phyloP scores from a whole-genome alignment of 768 basidiomycete genomes.

The Suillus ampliporus region DNA sequence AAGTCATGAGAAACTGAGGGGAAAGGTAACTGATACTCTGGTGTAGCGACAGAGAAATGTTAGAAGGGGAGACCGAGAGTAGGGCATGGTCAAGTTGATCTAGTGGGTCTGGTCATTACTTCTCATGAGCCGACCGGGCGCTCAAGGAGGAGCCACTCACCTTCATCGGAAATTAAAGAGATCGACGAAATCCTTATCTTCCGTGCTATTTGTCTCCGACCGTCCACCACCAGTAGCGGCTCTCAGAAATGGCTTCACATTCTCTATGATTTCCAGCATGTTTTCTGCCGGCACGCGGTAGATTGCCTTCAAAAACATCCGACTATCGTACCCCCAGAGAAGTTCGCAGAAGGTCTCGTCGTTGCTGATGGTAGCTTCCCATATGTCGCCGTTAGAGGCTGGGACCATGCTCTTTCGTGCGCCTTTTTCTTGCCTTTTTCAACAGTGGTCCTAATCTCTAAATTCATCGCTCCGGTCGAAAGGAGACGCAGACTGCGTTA shows the following conservation, averaged over 20 bases:
- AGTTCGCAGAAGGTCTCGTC: not conserved
- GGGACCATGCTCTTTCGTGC: not conserved
- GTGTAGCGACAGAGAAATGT: not conserved
- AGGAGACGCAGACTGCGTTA: not conserved
- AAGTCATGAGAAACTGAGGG: no score
- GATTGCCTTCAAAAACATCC: conserved; percentile 2
- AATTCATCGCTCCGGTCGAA: not conserved
- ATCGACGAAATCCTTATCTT: not conserved
- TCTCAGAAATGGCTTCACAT: not conserved
- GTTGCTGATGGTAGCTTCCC: not conserved
- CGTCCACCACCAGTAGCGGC: not conserved
- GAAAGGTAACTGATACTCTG: not conserved
- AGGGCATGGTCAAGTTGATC: not conserved
- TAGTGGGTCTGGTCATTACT: not conserved
- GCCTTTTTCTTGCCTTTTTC: not conserved
- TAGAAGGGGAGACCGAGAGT: not conserved
- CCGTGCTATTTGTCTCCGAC: not conserved
- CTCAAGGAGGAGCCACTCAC: not conserved
- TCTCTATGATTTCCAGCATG: not conserved
- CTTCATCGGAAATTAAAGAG: not conserved
- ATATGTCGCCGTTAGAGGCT: not conserved
- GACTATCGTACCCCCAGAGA: conserved; percentile 2
- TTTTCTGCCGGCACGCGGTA: not conserved
- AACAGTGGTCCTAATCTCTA: not conserved
- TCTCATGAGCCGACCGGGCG: no score